Evolutionary conservation across 148 eudicot species (phyloP), one percentile per base, ranked within the genome.

Genomic region (Gaultheria prostrata): DNA sequence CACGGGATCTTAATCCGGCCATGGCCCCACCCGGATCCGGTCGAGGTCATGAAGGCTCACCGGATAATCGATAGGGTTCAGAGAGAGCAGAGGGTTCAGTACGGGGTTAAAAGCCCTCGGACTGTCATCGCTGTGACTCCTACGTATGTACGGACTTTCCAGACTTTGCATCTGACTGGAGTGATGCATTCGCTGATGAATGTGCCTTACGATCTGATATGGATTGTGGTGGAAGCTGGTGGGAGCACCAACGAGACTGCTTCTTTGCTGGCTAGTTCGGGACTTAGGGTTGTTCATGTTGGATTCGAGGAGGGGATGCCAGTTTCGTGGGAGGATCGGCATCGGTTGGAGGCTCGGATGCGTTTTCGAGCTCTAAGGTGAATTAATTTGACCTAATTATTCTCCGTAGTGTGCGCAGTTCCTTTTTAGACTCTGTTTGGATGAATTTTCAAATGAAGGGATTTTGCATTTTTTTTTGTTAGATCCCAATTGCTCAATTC

Each of bases 141-240:
- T 13, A 94, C 99, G 39, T 97, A 97, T 83, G 97, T 94, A 0
- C 49, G 99, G 35, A 94, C 98, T 30, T 97, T 97, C 82, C 99
- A 97, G 91, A 84, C 95, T 32, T 89, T 93, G 35, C 99, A 97
- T 84, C 88, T 97, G 71, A 93, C 95, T 10, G 97, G 95, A 28
- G 92, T 97, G 77, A 92, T 94, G 98, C 98, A 97, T 83, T 89
- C 98, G 2, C 81, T 97, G 84, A 97, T 94, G 99, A 97, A 97
- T 86, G 89, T 83, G 39, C 93, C 90, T 0, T 94, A 92, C 69
- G 88, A 97, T 63, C 90, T 97, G 33, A 85, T 88, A 45, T 97
- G 99, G 99, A 91, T 97, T 46, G 97, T 97, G 0, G 97, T 97
- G 43, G 99, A 97, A 86, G 98, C 98, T 35, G 97, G 97, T 21